Percentiles rank a stretch among this genome's conserved stretches.
These are phyloP conservation scores for Xylaria acuta DNA, from an alignment of 495 filamentous ascomycete genomes.

Conservation along the genomic window DNA sequence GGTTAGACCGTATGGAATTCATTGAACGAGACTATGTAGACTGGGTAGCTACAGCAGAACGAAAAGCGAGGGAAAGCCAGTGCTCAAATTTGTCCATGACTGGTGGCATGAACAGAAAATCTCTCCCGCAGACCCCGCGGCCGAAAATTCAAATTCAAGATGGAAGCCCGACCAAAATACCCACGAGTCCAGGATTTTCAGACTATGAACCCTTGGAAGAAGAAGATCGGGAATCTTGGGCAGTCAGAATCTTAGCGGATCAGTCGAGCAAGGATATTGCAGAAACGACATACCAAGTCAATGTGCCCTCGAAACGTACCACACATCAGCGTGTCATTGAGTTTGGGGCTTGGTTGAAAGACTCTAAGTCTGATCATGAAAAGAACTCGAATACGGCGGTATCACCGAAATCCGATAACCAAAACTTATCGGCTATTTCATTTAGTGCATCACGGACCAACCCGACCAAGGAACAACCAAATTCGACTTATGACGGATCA, in stretches of 20 bases:
- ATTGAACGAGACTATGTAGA: constrained; percentile 80
- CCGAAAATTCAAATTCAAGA: constrained; percentile 32
- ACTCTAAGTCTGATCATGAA: neutral
- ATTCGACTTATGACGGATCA: constrained; percentile 21
- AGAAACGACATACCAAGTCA: neutral
- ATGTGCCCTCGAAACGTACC: constrained; percentile 10
- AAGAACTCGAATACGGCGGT: neutral
- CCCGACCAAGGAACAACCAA: constrained; percentile 18
- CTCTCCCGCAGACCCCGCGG: constrained; percentile 28
- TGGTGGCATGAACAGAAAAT: constrained; percentile 5
- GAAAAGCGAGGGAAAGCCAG: constrained; percentile 46
- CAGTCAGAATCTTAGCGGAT: constrained; percentile 27
- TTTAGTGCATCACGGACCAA: neutral
- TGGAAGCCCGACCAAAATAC: constrained; percentile 30
- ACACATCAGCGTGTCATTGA: neutral
- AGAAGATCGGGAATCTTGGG: constrained; percentile 24
- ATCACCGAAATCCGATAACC: neutral
- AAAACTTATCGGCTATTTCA: neutral
- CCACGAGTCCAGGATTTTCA: constrained; percentile 16
- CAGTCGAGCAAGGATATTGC: constrained; percentile 18
- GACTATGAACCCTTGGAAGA: constrained; percentile 27
- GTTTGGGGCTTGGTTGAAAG: neutral
- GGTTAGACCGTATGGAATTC: constrained; percentile 84
- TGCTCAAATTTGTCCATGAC: constrained; percentile 27
- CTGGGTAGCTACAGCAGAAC: constrained; percentile 66